These are phyloP conservation scores for Artomyces pyxidatus DNA, from an alignment of 768 basidiomycete species.

Conservation along the genomic window DNA sequence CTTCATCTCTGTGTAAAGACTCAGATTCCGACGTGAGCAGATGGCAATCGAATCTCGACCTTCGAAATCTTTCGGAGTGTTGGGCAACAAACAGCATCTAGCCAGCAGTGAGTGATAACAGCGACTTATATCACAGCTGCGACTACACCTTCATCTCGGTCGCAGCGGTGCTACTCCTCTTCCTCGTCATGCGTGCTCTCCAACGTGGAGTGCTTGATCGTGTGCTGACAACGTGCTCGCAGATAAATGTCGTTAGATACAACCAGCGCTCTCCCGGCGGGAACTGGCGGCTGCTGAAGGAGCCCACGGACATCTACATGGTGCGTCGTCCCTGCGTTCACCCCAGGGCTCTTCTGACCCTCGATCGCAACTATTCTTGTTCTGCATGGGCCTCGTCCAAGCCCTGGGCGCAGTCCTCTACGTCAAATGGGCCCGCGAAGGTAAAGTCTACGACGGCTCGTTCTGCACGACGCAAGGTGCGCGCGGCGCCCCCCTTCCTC, in stretches of 20 bases:
- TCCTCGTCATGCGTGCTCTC: too few species aligned
- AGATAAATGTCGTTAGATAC: neutral
- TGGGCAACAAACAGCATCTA: too few species aligned
- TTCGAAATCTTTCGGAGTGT: too few species aligned
- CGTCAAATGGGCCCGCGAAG: conserved; percentile 26
- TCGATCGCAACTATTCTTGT: conserved; percentile 18
- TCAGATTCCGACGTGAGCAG: too few species aligned
- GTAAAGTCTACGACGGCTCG: conserved; percentile 23
- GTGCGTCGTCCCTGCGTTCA: conserved; percentile 13
- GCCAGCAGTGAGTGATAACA: too few species aligned
- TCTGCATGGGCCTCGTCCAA: conserved; percentile 27
- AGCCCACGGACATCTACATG: conserved; percentile 33
- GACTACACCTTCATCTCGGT: too few species aligned
- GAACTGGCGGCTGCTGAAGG: conserved; percentile 20
- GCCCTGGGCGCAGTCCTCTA: conserved; percentile 30
- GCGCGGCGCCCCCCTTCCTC: neutral
- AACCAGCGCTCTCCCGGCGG: neutral
- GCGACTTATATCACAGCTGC: too few species aligned
- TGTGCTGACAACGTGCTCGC: neutral
- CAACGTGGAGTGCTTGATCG: too few species aligned
- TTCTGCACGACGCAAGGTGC: conserved; percentile 31
- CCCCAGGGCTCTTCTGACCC: neutral
- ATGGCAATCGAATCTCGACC: too few species aligned
- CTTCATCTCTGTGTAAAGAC: too few species aligned
- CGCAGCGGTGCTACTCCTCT: too few species aligned